phyloP scores from a whole-genome alignment of 1,139 yeast species.

The Yamadazyma diddensiae region DNA sequence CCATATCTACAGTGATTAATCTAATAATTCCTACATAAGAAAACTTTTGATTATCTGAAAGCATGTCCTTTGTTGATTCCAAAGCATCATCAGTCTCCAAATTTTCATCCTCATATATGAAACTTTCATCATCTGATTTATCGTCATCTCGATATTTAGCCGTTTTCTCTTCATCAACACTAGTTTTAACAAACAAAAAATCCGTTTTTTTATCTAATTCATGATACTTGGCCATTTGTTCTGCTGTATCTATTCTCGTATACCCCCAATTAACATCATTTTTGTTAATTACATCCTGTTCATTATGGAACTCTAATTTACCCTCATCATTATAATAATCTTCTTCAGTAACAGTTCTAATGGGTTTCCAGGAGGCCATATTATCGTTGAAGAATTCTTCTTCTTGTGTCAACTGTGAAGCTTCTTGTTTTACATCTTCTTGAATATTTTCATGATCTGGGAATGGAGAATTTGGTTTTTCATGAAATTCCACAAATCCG shows the following conservation, averaged over 20 bases:
- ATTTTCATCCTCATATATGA: conserved; percentile 33
- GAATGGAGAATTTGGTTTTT: no score
- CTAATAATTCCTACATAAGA: conserved; percentile 89
- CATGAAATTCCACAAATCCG: conserved; percentile 33
- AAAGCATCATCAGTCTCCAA: conserved; percentile 60
- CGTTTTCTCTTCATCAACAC: conserved; percentile 10
- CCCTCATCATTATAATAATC: conserved; percentile 55
- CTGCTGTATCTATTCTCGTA: conserved; percentile 85
- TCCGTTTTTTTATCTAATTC: conserved; percentile 80
- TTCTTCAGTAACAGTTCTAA: conserved; percentile 48
- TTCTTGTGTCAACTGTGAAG: conserved; percentile 12
- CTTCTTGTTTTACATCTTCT: conserved; percentile 3
- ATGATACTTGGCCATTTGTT: conserved; percentile 76
- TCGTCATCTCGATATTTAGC: conserved; percentile 22
- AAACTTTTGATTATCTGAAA: conserved; percentile 80
- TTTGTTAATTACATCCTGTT: conserved; percentile 22
- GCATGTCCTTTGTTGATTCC: conserved; percentile 75
- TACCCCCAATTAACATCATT: conserved; percentile 52
- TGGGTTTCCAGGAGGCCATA: conserved; percentile 48
- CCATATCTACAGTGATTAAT: conserved; percentile 75
- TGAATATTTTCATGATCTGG: background rate
- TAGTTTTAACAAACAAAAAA: conserved; percentile 52
- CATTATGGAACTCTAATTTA: conserved; percentile 37
- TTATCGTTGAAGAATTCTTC: conserved; percentile 37
- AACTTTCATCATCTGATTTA: conserved; percentile 13